Evolutionary conservation across 345 rosid species (phyloP).

Genomic region (Theobroma cacao): DNA sequence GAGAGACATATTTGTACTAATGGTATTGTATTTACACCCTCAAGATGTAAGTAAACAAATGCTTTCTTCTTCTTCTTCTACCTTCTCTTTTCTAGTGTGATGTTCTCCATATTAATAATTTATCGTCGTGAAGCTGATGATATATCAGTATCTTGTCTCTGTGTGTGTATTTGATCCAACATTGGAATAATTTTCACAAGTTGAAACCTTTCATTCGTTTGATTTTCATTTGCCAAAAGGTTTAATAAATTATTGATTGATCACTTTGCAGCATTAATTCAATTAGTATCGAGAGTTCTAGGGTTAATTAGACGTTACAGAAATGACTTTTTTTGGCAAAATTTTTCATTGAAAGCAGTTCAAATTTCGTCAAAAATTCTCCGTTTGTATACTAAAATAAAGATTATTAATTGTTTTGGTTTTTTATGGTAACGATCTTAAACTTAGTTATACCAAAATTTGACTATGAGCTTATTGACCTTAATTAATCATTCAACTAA

Average conservation of each 20-base stretch:
- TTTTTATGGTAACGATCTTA: background rate
- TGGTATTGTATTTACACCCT: constrained; percentile 21
- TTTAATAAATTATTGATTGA: background rate
- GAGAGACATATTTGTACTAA: background rate
- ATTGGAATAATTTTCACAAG: background rate
- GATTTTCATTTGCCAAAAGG: background rate
- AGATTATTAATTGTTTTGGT: no score
- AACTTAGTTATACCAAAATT: background rate
- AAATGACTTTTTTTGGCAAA: no score
- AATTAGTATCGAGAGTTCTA: background rate
- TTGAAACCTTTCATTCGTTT: background rate
- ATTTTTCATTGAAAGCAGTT: no score
- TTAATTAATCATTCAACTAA: background rate
- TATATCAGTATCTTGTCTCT: background rate
- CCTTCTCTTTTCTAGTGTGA: background rate
- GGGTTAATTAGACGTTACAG: no score
- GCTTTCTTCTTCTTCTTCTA: background rate
- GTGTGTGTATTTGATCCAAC: background rate
- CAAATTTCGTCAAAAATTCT: no score
- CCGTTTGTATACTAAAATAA: no score
- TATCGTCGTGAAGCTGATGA: background rate
- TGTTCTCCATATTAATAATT: background rate
- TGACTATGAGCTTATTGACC: background rate
- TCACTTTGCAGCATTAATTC: background rate
- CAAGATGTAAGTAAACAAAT: constrained; percentile 19